Base-by-base conservation (phyloP, 192 early-diverging fungal genomes). In the Lobosporangium transversale region DNA sequence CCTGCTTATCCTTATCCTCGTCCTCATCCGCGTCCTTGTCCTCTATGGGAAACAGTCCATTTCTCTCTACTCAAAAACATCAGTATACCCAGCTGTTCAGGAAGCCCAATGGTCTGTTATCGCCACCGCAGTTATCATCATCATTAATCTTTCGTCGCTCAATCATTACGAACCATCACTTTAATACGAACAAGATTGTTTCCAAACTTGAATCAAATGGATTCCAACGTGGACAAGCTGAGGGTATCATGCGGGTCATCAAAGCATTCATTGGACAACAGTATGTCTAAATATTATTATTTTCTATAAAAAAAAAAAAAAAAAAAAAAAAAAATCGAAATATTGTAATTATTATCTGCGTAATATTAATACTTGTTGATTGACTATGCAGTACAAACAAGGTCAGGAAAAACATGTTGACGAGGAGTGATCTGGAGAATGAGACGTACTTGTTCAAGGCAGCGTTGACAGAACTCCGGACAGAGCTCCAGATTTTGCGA, bases 401-500 rank as follows among this genome's bases (percentile, higher is more conserved):
- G 12, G 54, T 91, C 43, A 73, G 79, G 40, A 68, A 81, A 17
- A 68, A 80, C 17, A 84, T 90, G 76, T 59, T 95, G 52, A 90
- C 89, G 0, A 89, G 84, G 56, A 88, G 90, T 20, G 93, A 95
- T 56, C 69, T 95, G 3, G 95, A 95, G 31, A 97, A 95, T 79
- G 88, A 93, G 60, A 82, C 89, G 0, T 96, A 96, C 62, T 62
- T 94, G 54, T 94, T 91, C 81, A 90, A 93, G 52, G 90, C 94
- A 10, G 90, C 92, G 12, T 81, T 97, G 44, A 87, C 91, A 29
- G 94, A 97, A 62, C 86, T 94, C 45, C 82, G 90, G 47, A 90
- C 89, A 18, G 92, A 94, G 64, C 87, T 90, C 42, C 88, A 91
- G 45, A 87, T 93, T 44, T 70, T 91, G 32, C 86, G 90, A 35